Evolutionary conservation across 805 yeast species (phyloP), one percentile per base, ranked within the genome.

Genomic region (Grigorovia jiainica): DNA sequence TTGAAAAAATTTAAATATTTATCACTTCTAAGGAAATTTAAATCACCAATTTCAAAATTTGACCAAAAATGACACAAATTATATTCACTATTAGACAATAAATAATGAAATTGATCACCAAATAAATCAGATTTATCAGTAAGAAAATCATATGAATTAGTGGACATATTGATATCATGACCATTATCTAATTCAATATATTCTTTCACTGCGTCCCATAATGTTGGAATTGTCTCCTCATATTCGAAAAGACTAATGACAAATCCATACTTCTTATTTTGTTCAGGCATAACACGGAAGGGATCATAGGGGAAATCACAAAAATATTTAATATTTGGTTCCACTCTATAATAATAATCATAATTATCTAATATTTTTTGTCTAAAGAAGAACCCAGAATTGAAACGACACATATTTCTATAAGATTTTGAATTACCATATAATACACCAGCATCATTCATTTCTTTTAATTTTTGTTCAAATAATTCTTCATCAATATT

Each of bases 321-420:
- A 61, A 70, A 83, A 61, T 85, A 83, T 54, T 83, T 78, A 40
- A 89, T 87, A 48, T 80, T 86, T 0, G 98, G 98, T 61, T 90
- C 98, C 13, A 90, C 95, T 50, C 98, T 73, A 78, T 95, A 89
- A 65, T 90, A 90, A 70, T 81, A 92, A 47, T 87, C 90, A 65
- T 85, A 92, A 30, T 79, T 69, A 36, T 67, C 60, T 51, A 89
- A 63, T 37, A 87, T 57, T 44, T 78, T 76, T 56, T 87, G 95
- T 57, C 83, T 75, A 66, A 77, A 90, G 65, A 92, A 92, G 59
- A 71, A 84, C 0, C 97, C 97, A 3, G 95, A 82, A 57, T 92
- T 92, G 67, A 82, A 90, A 29, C 95, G 73, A 63, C 97, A 92
- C 97, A 92, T 92, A 61, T 90, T 90, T 58, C 97, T 74, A 55